phyloP scores from a whole-genome alignment of 257 asterid genomes.

The Solanum stenotomum region DNA sequence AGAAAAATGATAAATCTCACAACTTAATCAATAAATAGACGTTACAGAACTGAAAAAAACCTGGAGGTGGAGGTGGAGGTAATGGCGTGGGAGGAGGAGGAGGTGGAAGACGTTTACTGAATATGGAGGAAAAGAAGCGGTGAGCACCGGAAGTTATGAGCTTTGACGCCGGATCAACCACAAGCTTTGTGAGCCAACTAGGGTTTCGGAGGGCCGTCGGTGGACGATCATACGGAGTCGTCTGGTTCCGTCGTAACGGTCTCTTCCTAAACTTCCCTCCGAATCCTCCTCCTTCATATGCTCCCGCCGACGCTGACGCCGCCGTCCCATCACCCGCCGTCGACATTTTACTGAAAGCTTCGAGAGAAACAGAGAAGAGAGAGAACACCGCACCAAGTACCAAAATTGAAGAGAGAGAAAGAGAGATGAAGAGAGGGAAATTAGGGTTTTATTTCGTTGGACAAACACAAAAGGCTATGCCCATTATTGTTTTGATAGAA shows the following conservation, averaged over 20 bases:
- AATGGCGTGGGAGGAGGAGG: constrained; percentile 22
- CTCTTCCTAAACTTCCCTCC: constrained; percentile 79
- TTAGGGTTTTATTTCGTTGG: constrained; percentile 37
- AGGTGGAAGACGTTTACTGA: constrained; percentile 48
- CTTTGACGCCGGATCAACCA: constrained; percentile 82
- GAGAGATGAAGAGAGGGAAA: constrained; percentile 2
- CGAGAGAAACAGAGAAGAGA: neutral
- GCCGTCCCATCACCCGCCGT: constrained; percentile 53
- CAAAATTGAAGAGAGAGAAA: neutral
- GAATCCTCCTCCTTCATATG: constrained; percentile 42
- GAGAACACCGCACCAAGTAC: neutral
- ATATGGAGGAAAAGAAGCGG: constrained; percentile 49
- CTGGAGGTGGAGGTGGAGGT: constrained; percentile 31
- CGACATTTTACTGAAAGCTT: constrained; percentile 41
- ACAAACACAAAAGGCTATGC: neutral
- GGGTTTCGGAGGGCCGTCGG: constrained; percentile 30
- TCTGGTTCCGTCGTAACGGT: constrained; percentile 36
- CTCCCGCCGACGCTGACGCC: constrained; percentile 20
- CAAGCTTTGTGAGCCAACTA: constrained; percentile 66
- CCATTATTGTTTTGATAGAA: neutral
- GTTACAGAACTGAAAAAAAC: neutral
- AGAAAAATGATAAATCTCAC: neutral
- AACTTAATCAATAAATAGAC: neutral
- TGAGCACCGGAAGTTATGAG: constrained; percentile 57
- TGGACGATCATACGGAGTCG: constrained; percentile 89